Percentiles rank a stretch among this genome's conserved stretches.
Conservation (phyloP, 768 basidiomycete genomes). For the Naganishia friedmannii region DNA sequence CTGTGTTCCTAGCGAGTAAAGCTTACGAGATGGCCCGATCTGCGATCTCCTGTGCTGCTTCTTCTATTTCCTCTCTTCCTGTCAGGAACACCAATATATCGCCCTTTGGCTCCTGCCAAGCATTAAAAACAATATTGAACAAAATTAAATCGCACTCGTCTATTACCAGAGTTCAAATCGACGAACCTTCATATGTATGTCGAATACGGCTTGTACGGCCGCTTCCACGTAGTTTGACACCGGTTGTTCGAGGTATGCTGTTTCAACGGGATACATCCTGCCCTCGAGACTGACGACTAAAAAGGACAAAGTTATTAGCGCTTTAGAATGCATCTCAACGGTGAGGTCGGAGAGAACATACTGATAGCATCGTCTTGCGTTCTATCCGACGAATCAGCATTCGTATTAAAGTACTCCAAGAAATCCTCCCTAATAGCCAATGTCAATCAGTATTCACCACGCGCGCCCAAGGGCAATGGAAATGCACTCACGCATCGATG, state of each 20-base stretch:
- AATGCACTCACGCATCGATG: constrained; percentile 66
- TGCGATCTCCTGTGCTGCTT: constrained; percentile 72
- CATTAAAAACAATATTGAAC: constrained; percentile 17
- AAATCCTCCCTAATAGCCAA: constrained; percentile 60
- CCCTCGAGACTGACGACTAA: constrained; percentile 82
- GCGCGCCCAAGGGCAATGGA: not conserved
- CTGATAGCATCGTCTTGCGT: constrained; percentile 65
- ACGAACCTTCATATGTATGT: constrained; percentile 71
- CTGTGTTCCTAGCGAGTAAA: constrained; percentile 14
- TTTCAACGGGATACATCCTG: constrained; percentile 89
- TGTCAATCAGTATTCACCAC: not conserved
- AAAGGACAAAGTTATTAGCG: not conserved
- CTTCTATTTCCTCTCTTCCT: constrained; percentile 92
- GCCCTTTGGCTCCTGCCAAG: constrained; percentile 62
- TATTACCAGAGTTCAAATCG: not conserved
- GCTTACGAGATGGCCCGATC: constrained; percentile 73
- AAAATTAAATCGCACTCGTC: too few relatives aligned
- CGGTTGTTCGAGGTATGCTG: constrained; percentile 70
- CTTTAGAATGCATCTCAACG: not conserved
- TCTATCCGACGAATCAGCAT: constrained; percentile 54
- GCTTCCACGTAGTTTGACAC: constrained; percentile 83
- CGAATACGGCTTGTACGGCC: constrained; percentile 87
- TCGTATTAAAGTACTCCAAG: constrained; percentile 77
- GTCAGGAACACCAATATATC: constrained; percentile 93
- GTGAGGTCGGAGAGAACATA: constrained; percentile 31